Conservation (phyloP, 2,329 filamentous ascomycete species). For the Zymoseptoria crescenta region DNA sequence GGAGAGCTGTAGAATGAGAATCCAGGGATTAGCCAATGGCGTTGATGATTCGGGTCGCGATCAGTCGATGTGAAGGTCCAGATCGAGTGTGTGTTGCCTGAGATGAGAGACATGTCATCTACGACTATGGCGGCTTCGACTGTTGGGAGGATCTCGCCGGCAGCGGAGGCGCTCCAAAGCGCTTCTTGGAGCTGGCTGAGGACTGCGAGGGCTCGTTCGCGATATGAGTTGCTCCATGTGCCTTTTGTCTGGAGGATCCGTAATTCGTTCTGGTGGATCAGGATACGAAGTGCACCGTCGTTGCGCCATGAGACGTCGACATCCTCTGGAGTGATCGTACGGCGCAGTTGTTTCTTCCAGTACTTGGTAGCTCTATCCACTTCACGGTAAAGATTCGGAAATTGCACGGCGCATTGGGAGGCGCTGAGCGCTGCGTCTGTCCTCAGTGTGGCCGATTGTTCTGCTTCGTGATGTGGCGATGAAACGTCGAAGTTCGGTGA, state of each 20-base stretch:
- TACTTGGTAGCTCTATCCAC: slow-evolving; percentile 20
- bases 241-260: slow-evolving; percentile 19
- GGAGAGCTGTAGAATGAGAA: slow-evolving; percentile 43
- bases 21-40: slow-evolving; percentile 45
- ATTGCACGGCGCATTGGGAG: slow-evolving; percentile 20
- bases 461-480: not conserved
- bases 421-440: slow-evolving; percentile 6
- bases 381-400: slow-evolving; percentile 24
- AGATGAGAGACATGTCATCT: slow-evolving; percentile 32
- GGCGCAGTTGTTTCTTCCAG: slow-evolving; percentile 12
- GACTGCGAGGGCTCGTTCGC: slow-evolving; percentile 26
- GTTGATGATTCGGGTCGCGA: slow-evolving; percentile 27
- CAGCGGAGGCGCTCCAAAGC: slow-evolving; percentile 30
- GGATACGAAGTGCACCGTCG: slow-evolving; percentile 16
- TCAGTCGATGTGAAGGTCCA: slow-evolving; percentile 17
- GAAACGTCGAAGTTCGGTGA: not conserved
- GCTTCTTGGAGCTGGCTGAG: slow-evolving; percentile 41
- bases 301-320: slow-evolving; percentile 7
- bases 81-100: slow-evolving; percentile 13
- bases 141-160: slow-evolving; percentile 34
- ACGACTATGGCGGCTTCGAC: slow-evolving; percentile 42
- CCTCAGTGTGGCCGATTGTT: not conserved
- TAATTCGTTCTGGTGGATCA: slow-evolving; percentile 23
- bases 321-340: slow-evolving; percentile 16
- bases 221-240: slow-evolving; percentile 13